Evolutionary conservation across 202 grass and related monocot species (phyloP).

Genomic region (Carex sylvatica): DNA sequence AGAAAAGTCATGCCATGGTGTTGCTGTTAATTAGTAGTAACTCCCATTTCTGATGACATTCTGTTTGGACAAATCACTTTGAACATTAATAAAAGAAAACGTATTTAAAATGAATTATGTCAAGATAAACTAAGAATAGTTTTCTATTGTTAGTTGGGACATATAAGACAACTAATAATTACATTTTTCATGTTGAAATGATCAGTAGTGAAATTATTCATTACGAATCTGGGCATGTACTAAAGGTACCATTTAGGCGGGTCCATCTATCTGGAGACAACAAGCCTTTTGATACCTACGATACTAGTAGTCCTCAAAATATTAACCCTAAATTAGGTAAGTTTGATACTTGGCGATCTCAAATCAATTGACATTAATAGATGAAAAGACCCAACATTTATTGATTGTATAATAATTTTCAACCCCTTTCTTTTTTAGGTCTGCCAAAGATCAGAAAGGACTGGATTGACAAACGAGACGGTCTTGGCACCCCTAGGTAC

Average conservation of each 20-base stretch:
- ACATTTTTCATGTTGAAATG: slow-evolving; percentile 32
- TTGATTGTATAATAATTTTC: not conserved
- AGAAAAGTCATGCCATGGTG: not conserved
- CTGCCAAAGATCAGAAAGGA: slow-evolving; percentile 94
- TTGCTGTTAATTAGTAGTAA: not conserved
- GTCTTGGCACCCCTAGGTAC: slow-evolving; percentile 63
- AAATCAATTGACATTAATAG: not conserved
- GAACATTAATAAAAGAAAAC: not conserved
- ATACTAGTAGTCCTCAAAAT: slow-evolving; percentile 94
- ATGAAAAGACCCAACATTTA: not conserved
- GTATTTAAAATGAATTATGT: not conserved
- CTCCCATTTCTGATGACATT: not conserved
- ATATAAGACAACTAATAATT: not conserved
- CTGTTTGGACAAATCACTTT: not conserved
- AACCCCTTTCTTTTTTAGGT: slow-evolving; percentile 42
- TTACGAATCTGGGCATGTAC: slow-evolving; percentile 72
- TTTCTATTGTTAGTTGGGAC: not conserved
- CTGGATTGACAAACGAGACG: slow-evolving; percentile 85
- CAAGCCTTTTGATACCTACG: slow-evolving; percentile 81
- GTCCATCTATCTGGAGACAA: slow-evolving; percentile 81
- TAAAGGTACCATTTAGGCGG: slow-evolving; percentile 82
- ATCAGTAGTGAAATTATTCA: slow-evolving; percentile 80
- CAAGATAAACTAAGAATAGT: not conserved
- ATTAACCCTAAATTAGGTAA: slow-evolving; percentile 69
- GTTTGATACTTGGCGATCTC: slow-evolving; percentile 19